A percentile compares a stretch with the other conserved stretches of the same genome.
Conservation (phyloP, 2,329 filamentous ascomycete genomes). For the Fusarium coffeatum region DNA sequence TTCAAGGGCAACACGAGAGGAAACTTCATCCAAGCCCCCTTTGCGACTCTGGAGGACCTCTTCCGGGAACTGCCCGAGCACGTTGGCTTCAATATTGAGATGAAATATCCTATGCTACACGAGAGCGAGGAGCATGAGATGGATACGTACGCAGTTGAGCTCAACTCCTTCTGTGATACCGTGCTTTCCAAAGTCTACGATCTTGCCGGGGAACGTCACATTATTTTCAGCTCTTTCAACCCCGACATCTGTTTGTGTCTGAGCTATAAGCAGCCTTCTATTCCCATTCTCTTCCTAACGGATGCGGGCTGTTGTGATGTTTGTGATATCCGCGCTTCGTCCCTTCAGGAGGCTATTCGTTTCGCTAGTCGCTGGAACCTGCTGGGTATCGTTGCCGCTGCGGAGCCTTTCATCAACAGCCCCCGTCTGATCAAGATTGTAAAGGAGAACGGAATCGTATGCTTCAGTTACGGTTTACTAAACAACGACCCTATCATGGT, state of each 20-base stretch:
- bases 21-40: conserved; percentile 94
- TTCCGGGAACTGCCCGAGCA: conserved; percentile 84
- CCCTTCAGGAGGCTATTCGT: conserved; percentile 92
- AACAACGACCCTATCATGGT: conserved; percentile 92
- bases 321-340: conserved; percentile 89
- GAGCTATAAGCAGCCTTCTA: conserved; percentile 96
- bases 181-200: conserved; percentile 92
- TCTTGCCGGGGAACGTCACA: conserved; percentile 81
- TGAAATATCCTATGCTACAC: conserved; percentile 99
- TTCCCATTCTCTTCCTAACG: conserved; percentile 93
- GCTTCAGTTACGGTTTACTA: conserved; percentile 89
- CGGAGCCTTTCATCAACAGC: conserved; percentile 87
- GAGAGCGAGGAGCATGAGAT: conserved; percentile 96
- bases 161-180: conserved; percentile 96
- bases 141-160: conserved; percentile 94
- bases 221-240: conserved; percentile 98
- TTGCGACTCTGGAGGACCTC: conserved; percentile 93
- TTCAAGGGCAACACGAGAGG: conserved; percentile 96
- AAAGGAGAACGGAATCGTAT: conserved; percentile 93
- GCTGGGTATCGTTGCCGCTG: conserved; percentile 89
- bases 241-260: conserved; percentile 95
- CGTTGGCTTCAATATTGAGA: conserved; percentile 97
- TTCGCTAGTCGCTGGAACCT: conserved; percentile 97
- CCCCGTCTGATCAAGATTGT: conserved; percentile 91
- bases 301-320: conserved; percentile 86